phyloP scores from a whole-genome alignment of 805 yeast species.

The Pichia ethanolica region DNA sequence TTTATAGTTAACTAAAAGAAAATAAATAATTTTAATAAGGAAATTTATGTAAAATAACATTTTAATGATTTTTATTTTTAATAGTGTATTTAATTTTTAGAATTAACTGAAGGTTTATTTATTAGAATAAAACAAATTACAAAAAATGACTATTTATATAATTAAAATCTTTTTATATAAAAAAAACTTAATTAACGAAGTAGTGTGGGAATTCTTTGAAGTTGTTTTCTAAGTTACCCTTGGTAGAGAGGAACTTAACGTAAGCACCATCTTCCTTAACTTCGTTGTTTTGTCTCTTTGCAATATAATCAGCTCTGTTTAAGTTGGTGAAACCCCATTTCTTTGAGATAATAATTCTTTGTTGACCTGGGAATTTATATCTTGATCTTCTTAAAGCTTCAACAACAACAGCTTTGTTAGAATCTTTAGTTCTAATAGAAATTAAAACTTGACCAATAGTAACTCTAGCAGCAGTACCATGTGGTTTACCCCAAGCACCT shows the following conservation, averaged over 20 bases:
- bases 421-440: slow-evolving; percentile 97
- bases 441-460: slow-evolving; percentile 96
- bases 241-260: slow-evolving; percentile 95
- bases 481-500: slow-evolving; percentile 99
- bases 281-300: slow-evolving; percentile 93
- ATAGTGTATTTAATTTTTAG: too few species aligned
- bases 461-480: slow-evolving; percentile 99
- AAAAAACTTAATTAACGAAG: slow-evolving; percentile 36
- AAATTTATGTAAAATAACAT: too few species aligned
- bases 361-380: slow-evolving; percentile 99
- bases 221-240: slow-evolving; percentile 93
- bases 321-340: slow-evolving; percentile 99
- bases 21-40: too few species aligned
- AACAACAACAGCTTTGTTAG: slow-evolving; percentile 93
- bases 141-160: slow-evolving; percentile 1
- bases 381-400: slow-evolving; percentile 99
- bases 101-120: background rate
- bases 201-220: slow-evolving; percentile 89
- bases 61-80: too few species aligned
- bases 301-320: slow-evolving; percentile 94
- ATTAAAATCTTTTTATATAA: background rate
- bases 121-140: slow-evolving; percentile 1
- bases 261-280: slow-evolving; percentile 99
- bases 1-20: too few species aligned
- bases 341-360: slow-evolving; percentile 97